Percentiles rank a stretch among this genome's conserved stretches.
Conservation (phyloP, 768 basidiomycete genomes). For the Leucocoprinus sp. region DNA sequence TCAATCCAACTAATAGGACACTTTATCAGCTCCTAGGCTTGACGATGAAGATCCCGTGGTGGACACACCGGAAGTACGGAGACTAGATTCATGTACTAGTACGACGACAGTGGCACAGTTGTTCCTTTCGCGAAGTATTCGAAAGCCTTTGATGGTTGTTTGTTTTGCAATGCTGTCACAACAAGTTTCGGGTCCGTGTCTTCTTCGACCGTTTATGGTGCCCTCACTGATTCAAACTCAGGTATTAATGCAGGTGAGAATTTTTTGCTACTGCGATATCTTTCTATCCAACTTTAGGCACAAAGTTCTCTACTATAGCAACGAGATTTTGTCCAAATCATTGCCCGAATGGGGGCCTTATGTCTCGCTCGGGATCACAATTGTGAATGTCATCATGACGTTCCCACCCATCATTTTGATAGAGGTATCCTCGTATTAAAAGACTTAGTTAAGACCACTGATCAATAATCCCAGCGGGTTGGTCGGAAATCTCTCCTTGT, state of each 20-base stretch:
- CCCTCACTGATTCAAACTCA: conserved; percentile 18
- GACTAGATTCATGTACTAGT: conserved; percentile 17
- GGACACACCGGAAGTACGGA: conserved; percentile 22
- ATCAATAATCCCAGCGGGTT: conserved; percentile 39
- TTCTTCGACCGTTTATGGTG: background rate
- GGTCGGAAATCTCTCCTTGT: conserved; percentile 67
- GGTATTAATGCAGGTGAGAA: conserved; percentile 67
- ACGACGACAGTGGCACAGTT: conserved; percentile 46
- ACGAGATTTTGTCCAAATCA: conserved; percentile 73
- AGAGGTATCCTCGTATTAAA: conserved; percentile 45
- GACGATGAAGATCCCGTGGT: conserved; percentile 35
- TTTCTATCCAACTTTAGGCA: conserved; percentile 5
- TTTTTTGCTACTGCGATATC: background rate
- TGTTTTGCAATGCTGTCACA: conserved; percentile 69
- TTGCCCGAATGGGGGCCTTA: conserved; percentile 75
- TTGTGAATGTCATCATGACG: conserved; percentile 78
- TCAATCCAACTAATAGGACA: background rate
- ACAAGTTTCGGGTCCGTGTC: conserved; percentile 61
- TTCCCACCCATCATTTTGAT: conserved; percentile 84
- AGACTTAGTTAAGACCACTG: conserved; percentile 1
- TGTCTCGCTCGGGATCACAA: conserved; percentile 75
- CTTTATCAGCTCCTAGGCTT: conserved; percentile 1
- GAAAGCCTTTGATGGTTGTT: conserved; percentile 56
- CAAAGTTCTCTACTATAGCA: conserved; percentile 85
- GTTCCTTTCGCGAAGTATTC: conserved; percentile 42